phyloP scores from a whole-genome alignment of 495 filamentous ascomycete genomes.

The Penicillium desertorum region DNA sequence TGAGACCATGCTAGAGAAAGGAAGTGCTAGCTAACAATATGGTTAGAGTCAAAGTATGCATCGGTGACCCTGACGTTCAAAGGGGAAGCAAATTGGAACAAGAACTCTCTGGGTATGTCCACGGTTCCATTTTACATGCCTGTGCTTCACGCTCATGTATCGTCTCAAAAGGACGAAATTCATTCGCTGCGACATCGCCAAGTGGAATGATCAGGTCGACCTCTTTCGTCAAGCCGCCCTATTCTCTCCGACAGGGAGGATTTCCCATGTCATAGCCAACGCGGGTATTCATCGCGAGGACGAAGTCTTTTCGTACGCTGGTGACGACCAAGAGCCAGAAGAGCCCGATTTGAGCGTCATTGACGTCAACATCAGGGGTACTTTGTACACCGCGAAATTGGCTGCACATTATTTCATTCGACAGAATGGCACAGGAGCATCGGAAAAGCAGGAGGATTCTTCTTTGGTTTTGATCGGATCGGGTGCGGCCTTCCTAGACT shows the following conservation, averaged over 20 bases:
- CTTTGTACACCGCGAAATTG: conserved; percentile 46
- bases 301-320: conserved; percentile 33
- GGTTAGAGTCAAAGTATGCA: conserved; percentile 16
- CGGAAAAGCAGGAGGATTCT: conserved; percentile 20
- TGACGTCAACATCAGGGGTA: conserved; percentile 42
- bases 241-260: conserved; percentile 32
- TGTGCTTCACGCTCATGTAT: neutral
- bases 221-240: conserved; percentile 38
- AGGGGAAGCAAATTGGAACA: conserved; percentile 16
- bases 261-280: conserved; percentile 48
- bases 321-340: conserved; percentile 26
- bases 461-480: conserved; percentile 31
- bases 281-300: conserved; percentile 47
- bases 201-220: conserved; percentile 36
- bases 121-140: neutral
- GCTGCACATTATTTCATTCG: conserved; percentile 44
- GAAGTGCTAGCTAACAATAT: neutral
- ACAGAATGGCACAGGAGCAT: conserved; percentile 18
- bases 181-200: conserved; percentile 14
- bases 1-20: neutral
- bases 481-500: conserved; percentile 31
- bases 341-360: conserved; percentile 41
- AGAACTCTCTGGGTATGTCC: conserved; percentile 16
- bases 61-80: conserved; percentile 16
- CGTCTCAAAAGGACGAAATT: conserved; percentile 18